Base-by-base conservation (phyloP, 1,139 yeast genomes). In the Kluyveromyces sp. region DNA sequence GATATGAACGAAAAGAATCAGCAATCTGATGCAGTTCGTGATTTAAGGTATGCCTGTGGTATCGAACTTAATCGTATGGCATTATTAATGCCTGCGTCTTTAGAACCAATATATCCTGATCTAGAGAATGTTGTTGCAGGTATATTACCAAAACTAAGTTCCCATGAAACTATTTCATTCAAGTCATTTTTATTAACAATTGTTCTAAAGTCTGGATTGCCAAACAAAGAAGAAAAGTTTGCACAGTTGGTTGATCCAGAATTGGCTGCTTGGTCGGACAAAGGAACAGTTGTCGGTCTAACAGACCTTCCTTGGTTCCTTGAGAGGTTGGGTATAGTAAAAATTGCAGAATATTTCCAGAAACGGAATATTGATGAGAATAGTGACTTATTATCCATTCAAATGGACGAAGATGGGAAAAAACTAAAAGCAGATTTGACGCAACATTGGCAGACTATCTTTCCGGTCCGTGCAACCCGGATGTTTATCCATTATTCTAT, bases 241-340 rank as follows among this genome's bases (percentile, higher is more conserved):
- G 77, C 89, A 15, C 78, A 79, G 45, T 85, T 94, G 49, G 98
- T 92, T 3, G 97, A 90, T 61, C 96, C 96, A 0, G 97, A 92
- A 56, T 70, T 94, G 43, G 70, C 77, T 34, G 94, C 96, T 0
- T 94, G 99, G 99, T 82, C 92, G 1, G 88, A 90, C 44, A 92
- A 92, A 15, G 83, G 80, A 21, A 90, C 97, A 0, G 89, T 88
- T 55, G 87, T 87, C 58, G 97, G 97, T 0, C 69, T 92, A 36
- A 73, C 82, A 64, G 95, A 92, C 59, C 72, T 94, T 45, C 96
- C 88, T 53, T 90, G 97, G 97, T 94, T 94, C 58, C 90, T 92
- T 97, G 97, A 90, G 65, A 77, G 97, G 57, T 76, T 94, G 48
- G 98, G 98, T 3, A 87, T 94, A 45, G 97, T 89, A 3, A 81